A percentile compares a stretch with the other conserved stretches of the same genome.
These are phyloP conservation scores for Rhizoctonia solani DNA, from an alignment of 1,284 basidiomycete species.

Conservation along the genomic window DNA sequence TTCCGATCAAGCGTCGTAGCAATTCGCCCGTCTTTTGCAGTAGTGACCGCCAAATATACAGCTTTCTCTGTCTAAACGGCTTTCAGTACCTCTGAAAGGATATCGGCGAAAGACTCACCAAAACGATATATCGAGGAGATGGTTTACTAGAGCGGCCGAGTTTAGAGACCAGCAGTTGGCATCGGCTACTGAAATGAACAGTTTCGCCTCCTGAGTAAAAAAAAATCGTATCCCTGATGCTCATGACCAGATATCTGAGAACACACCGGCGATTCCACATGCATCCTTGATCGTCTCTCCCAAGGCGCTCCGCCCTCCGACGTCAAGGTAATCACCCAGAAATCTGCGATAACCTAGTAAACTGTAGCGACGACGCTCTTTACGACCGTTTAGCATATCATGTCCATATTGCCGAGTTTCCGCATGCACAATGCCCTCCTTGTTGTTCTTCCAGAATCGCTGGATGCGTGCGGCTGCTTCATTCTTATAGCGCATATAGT, in stretches of 20 bases:
- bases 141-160: slow-evolving; percentile 88
- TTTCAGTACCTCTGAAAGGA: slow-evolving; percentile 11
- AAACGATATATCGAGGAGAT: slow-evolving; percentile 86
- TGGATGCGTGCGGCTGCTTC: slow-evolving; percentile 96
- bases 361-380: slow-evolving; percentile 93
- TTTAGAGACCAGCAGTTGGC: slow-evolving; percentile 86
- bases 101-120: slow-evolving; percentile 59
- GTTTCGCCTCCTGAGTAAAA: slow-evolving; percentile 57
- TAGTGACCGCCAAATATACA: slow-evolving; percentile 77
- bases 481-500: slow-evolving; percentile 93
- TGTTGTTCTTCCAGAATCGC: slow-evolving; percentile 98
- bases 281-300: slow-evolving; percentile 78
- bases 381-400: slow-evolving; percentile 86
- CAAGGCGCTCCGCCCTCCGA: slow-evolving; percentile 79
- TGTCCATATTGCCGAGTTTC: slow-evolving; percentile 94
- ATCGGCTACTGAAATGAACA: slow-evolving; percentile 87
- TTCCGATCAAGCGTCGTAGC: slow-evolving; percentile 80
- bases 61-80: slow-evolving; percentile 81
- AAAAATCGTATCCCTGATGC: too few relatives aligned
- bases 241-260: slow-evolving; percentile 7
- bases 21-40: slow-evolving; percentile 67
- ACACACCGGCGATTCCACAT: slow-evolving; percentile 75
- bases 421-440: slow-evolving; percentile 87
- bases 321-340: slow-evolving; percentile 94
- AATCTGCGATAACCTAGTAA: slow-evolving; percentile 93